A percentile compares a stretch with the other conserved stretches of the same genome.
Evolutionary conservation across 2,329 filamentous ascomycete species (phyloP).

Genomic region (Xylaria sp.): DNA sequence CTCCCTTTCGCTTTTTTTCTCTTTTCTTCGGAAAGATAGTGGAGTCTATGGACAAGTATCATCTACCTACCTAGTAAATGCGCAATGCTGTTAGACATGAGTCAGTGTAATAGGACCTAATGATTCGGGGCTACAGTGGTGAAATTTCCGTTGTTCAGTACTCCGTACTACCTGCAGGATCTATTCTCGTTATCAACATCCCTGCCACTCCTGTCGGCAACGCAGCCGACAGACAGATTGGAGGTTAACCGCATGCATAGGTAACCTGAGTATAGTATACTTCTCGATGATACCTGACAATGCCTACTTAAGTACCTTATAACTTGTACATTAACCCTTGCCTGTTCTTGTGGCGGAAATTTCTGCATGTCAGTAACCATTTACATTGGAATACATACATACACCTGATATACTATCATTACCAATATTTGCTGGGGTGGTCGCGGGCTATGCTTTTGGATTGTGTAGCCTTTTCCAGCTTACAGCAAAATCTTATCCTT

Average conservation of each 20-base stretch:
- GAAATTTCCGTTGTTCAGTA: not conserved
- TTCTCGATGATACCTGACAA: not conserved
- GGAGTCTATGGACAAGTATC: not conserved
- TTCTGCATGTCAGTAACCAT: constrained; percentile 4
- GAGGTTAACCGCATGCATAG: constrained; percentile 7
- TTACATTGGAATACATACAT: not conserved
- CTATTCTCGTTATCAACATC: constrained; percentile 16
- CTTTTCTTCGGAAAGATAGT: not conserved
- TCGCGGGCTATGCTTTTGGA: not conserved
- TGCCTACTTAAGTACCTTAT: no score
- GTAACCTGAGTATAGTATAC: not conserved
- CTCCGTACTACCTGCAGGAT: not conserved
- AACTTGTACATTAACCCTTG: constrained; percentile 14
- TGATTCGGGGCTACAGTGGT: not conserved
- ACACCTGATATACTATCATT: not conserved
- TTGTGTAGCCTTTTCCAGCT: not conserved
- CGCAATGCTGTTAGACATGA: no score
- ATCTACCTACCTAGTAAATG: no score
- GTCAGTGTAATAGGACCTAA: not conserved
- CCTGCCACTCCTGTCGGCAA: constrained; percentile 17
- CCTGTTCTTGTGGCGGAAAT: not conserved
- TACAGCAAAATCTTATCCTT: not conserved
- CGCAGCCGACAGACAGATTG: constrained; percentile 14
- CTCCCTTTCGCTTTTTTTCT: not conserved
- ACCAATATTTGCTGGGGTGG: not conserved